A percentile compares a stretch with the other conserved stretches of the same genome.
Conservation (phyloP, 768 basidiomycete species). For the Hypsizygus marmoreus region DNA sequence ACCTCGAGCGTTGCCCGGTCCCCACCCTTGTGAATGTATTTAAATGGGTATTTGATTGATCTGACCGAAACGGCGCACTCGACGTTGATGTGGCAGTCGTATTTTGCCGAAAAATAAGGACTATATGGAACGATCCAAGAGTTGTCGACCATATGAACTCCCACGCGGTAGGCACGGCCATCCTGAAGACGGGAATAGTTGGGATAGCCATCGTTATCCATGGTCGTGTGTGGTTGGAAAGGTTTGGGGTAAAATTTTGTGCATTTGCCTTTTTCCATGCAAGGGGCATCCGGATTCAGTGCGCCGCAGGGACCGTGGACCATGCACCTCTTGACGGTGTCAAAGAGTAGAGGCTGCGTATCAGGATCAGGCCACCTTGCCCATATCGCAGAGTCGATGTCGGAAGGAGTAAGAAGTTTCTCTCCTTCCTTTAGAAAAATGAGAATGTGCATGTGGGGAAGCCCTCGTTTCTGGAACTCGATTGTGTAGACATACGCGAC, state of each 20-base stretch:
- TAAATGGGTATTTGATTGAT: conserved; percentile 47
- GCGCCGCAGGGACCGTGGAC: conserved; percentile 51
- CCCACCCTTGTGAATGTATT: conserved; percentile 52
- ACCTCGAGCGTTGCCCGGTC: conserved; percentile 41
- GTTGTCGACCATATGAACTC: conserved; percentile 32
- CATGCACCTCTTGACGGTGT: conserved; percentile 42
- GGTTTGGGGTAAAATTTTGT: conserved; percentile 46
- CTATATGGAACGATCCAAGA: conserved; percentile 43
- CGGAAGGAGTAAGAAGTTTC: conserved; percentile 35
- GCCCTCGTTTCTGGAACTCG: conserved; percentile 59
- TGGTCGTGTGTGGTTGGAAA: conserved; percentile 32
- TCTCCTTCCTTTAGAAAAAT: conserved; percentile 36
- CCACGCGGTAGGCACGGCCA: conserved; percentile 27
- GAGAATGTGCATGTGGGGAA: conserved; percentile 56
- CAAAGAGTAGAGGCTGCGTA: conserved; percentile 39
- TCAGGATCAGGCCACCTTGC: conserved; percentile 35
- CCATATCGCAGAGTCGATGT: conserved; percentile 31
- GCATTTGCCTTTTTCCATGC: conserved; percentile 44
- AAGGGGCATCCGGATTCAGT: conserved; percentile 31
- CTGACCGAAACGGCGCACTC: conserved; percentile 40
- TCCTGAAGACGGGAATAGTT: conserved; percentile 34
- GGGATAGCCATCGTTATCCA: conserved; percentile 44
- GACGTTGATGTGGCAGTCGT: conserved; percentile 52
- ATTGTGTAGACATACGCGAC: conserved; percentile 52
- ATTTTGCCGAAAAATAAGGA: conserved; percentile 34